Percentiles rank a stretch among this genome's conserved stretches.
Evolutionary conservation across 192 early-diverging fungal genomes (phyloP).

Genomic region (Coemansia sp.): DNA sequence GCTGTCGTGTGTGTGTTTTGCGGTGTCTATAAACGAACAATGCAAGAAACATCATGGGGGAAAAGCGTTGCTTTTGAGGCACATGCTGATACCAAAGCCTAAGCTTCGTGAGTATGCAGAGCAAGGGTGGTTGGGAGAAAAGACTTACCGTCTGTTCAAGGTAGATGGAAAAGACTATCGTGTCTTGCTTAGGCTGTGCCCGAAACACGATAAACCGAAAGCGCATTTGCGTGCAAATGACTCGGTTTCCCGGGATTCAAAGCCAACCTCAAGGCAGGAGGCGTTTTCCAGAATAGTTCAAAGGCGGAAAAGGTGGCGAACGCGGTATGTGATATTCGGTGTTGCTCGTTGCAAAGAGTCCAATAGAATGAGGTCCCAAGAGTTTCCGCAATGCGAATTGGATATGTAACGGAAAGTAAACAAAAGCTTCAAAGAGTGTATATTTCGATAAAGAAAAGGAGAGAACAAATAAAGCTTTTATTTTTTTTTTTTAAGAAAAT

Average conservation of each 20-base stretch:
- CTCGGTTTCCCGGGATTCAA: not conserved
- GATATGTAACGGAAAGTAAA: not conserved
- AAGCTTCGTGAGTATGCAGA: not conserved
- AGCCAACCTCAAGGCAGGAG: not conserved
- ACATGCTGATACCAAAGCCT: not conserved
- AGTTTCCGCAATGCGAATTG: not conserved
- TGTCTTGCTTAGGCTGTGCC: constrained; percentile 43
- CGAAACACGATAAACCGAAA: constrained; percentile 54
- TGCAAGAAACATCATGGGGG: not conserved
- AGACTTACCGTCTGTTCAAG: constrained; percentile 36
- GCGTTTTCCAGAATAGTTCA: not conserved
- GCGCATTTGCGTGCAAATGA: constrained; percentile 30
- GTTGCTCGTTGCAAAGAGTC: not conserved
- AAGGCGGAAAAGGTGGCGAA: not conserved
- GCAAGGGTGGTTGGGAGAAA: not conserved
- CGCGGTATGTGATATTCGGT: not conserved
- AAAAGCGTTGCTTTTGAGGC: not conserved
- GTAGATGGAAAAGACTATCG: constrained; percentile 44
- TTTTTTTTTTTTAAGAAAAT: too few species aligned
- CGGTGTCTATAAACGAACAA: not conserved
- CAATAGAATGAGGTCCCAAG: not conserved
- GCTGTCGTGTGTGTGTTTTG: not conserved
- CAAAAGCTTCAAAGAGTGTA: not conserved
- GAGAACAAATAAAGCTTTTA: not conserved
- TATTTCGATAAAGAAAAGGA: not conserved